Percentiles rank a stretch among this genome's conserved stretches.
Evolutionary conservation across 1,284 basidiomycete genomes (phyloP).

Genomic region (Moniliella sp.): DNA sequence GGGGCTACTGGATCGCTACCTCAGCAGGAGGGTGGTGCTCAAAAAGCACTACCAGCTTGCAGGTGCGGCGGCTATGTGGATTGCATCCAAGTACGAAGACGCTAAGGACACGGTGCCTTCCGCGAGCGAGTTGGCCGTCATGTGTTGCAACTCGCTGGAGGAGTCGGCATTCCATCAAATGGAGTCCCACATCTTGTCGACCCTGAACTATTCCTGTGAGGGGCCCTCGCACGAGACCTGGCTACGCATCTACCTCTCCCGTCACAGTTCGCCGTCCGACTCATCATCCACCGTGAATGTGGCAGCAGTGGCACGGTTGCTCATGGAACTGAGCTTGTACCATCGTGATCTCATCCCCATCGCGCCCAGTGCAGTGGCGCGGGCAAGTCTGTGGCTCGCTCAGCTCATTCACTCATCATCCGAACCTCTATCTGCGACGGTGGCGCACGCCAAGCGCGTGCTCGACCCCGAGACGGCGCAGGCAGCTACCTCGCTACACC

Average conservation of each 20-base stretch:
- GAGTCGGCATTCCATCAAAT: conserved; percentile 61
- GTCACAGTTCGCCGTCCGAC: conserved; percentile 61
- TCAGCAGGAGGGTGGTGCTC: conserved; percentile 90
- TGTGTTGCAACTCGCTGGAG: conserved; percentile 85
- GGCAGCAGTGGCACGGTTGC: conserved; percentile 82
- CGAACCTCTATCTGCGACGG: conserved; percentile 38
- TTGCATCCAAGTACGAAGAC: conserved; percentile 97
- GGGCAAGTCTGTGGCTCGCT: conserved; percentile 66
- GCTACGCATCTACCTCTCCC: conserved; percentile 47
- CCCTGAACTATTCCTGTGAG: conserved; percentile 87
- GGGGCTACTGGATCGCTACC: conserved; percentile 96
- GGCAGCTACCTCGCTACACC: conserved; percentile 67
- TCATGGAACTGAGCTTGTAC: conserved; percentile 95
- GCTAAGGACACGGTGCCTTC: conserved; percentile 92
- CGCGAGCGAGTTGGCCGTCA: conserved; percentile 72
- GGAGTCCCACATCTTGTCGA: conserved; percentile 77
- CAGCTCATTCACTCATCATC: conserved; percentile 43
- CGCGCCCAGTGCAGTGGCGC: conserved; percentile 62
- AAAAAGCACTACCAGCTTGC: conserved; percentile 98
- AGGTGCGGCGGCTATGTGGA: conserved; percentile 91
- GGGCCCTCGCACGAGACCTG: conserved; percentile 93
- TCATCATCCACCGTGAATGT: too few relatives aligned
- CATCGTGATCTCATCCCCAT: conserved; percentile 79
- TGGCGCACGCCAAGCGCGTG: conserved; percentile 46
- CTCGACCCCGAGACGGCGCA: conserved; percentile 66